Percentiles rank a stretch among this genome's conserved stretches.
These are phyloP conservation scores for Colletotrichum noveboracense DNA, from an alignment of 2,329 filamentous ascomycete genomes.

Conservation along the genomic window DNA sequence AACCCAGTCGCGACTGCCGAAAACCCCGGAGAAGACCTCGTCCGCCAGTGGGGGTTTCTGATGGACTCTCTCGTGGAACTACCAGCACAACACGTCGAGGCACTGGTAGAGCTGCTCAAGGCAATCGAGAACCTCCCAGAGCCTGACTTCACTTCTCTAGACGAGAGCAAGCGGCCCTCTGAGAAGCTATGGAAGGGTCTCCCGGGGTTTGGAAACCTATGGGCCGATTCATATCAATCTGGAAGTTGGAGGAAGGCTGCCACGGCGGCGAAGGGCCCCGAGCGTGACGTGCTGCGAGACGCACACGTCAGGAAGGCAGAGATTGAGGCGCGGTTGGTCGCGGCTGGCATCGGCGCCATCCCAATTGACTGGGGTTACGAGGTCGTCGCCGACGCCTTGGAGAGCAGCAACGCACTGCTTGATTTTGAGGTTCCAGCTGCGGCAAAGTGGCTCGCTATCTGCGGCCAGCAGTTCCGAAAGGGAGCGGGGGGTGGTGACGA, in stretches of 20 bases:
- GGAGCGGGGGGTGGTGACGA: not conserved
- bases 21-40: not conserved
- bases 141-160: not conserved
- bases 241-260: not conserved
- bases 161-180: not conserved
- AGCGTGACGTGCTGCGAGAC: not conserved
- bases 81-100: not conserved
- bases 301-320: not conserved
- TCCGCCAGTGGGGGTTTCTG: not conserved
- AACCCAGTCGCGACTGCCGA: not conserved
- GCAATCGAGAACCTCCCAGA: not conserved
- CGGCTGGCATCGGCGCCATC: not conserved
- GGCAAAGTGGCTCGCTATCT: not conserved
- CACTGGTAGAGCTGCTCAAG: not conserved
- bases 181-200: not conserved
- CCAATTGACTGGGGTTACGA: not conserved
- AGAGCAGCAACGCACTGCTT: not conserved
- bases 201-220: not conserved
- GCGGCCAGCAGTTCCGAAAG: not conserved
- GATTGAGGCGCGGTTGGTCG: not conserved
- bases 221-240: not conserved
- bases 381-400: not conserved
- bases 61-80: not conserved
- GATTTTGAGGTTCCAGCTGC: not conserved
- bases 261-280: accelerated